A percentile compares a stretch with the other conserved stretches of the same genome.
Evolutionary conservation across 2,329 filamentous ascomycete genomes (phyloP).

Genomic region (Dactylellina cionopaga): DNA sequence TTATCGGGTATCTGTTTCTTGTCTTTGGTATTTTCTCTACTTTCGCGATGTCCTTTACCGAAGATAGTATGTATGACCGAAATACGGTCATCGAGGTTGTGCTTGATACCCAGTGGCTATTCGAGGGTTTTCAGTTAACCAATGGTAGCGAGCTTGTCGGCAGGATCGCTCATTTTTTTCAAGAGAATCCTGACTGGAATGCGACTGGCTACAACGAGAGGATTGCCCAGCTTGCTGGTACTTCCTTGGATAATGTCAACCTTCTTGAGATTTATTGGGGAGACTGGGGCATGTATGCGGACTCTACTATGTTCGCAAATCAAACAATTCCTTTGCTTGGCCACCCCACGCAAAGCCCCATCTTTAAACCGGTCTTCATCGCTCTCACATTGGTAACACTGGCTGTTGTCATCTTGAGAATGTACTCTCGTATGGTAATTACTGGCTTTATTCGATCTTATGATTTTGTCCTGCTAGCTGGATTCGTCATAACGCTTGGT

Average conservation of each 20-base stretch:
- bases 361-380: conserved; percentile 19
- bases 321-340: conserved; percentile 26
- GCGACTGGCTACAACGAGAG: conserved; percentile 31
- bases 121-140: conserved; percentile 32
- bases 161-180: conserved; percentile 21
- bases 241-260: conserved; percentile 21
- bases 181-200: conserved; percentile 26
- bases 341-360: conserved; percentile 22
- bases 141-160: conserved; percentile 29
- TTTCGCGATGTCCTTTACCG: conserved; percentile 9
- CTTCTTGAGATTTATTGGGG: conserved; percentile 23
- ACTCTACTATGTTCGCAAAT: conserved; percentile 11
- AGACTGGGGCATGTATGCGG: conserved; percentile 11
- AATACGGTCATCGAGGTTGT: conserved; percentile 19
- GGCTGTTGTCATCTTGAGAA: background rate
- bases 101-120: conserved; percentile 34
- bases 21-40: background rate
- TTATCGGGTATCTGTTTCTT: background rate
- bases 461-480: conserved; percentile 20
- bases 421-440: conserved; percentile 23
- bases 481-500: conserved; percentile 20
- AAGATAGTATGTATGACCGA: conserved; percentile 14
- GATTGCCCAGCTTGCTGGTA: conserved; percentile 29
- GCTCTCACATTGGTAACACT: conserved; percentile 16
- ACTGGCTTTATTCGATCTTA: conserved; percentile 36